Base-by-base conservation (phyloP, 2,329 filamentous ascomycete species). In the Capronia coronata region DNA sequence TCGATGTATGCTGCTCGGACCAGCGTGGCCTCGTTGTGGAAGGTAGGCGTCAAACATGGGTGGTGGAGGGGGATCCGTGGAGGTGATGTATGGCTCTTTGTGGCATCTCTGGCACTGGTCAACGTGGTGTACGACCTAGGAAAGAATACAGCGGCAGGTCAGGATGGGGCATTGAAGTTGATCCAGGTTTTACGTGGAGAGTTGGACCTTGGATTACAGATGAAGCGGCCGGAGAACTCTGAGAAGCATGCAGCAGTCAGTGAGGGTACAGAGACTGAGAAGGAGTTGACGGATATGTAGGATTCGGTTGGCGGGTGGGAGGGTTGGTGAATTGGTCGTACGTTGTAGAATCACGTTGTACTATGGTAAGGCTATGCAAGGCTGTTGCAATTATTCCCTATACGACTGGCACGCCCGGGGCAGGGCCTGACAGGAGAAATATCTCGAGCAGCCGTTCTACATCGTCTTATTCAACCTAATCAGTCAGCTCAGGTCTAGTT, bases 11-110 rank as follows among this genome's bases (percentile, higher is more conserved):
- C 80, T 56, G 80, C 86, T 23, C 77, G 90, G 1, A 71, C 83
- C n/a, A 88, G 84, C 52, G 74, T 95, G 23, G 86, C 94, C 65
- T 87, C 81, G 30, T 68, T 89, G 39, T 97, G 89, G 87, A 94
- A 94, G 72, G 87, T 94, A 0, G 89, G 90, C n/a, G 80, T 86
- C 48, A 97, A 97, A 80, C 75, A 84, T 27, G 79, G 87, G 1
- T 88, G 88, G 81, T 95, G 91, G 88, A 81, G 78, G 57, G 87
- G 87, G 9, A 76, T 93, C 65, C 80, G 77, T 61, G 86, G 87
- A 30, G 89, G 89, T 0, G 91, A 97, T 67, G 80, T 96, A 3
- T 79, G 84, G 71, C 71, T 97, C 2, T 90, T 97, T 63, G 84
- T 91, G 13, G 67, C 81, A 14, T 86, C 87, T 41, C 74, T 95